Conservation (phyloP, 2,329 filamentous ascomycete genomes). For the Penicillium sp. region DNA sequence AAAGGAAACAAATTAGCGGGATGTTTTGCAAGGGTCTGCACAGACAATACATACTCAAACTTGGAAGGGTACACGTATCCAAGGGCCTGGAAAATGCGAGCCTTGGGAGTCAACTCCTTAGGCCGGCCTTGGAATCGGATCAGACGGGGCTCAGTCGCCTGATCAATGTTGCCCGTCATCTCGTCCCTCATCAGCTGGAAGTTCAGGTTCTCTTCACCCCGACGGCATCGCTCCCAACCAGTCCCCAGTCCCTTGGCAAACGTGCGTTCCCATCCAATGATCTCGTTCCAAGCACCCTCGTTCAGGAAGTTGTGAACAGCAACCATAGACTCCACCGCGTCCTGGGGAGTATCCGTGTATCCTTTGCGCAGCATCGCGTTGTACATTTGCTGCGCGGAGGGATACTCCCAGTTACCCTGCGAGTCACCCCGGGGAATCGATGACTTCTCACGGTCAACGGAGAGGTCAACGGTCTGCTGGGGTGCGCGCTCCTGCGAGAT, state of each 20-base stretch:
- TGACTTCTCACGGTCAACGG: constrained; percentile 80
- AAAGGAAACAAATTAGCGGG: constrained; percentile 22
- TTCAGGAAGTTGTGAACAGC: constrained; percentile 98
- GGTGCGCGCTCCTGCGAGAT: constrained; percentile 80
- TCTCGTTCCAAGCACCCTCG: constrained; percentile 95
- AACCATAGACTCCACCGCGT: constrained; percentile 95
- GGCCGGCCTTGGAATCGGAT: constrained; percentile 89
- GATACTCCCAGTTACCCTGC: constrained; percentile 92
- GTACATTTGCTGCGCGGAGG: constrained; percentile 99
- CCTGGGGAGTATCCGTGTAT: constrained; percentile 90
- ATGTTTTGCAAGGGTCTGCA: constrained; percentile 2
- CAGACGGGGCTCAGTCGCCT: constrained; percentile 68
- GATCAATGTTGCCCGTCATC: constrained; percentile 38
- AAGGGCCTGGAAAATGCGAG: constrained; percentile 79
- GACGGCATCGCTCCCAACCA: constrained; percentile 75
- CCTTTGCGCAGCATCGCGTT: constrained; percentile 96
- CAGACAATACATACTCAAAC: constrained; percentile 67
- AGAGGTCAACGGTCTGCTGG: constrained; percentile 74
- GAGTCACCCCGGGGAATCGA: constrained; percentile 85
- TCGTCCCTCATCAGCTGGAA: constrained; percentile 62
- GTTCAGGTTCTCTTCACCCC: constrained; percentile 71
- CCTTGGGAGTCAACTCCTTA: constrained; percentile 89
- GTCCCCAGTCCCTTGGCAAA: constrained; percentile 75
- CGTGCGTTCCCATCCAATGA: constrained; percentile 88
- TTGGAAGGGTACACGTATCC: constrained; percentile 78